A percentile compares a stretch with the other conserved stretches of the same genome.
Evolutionary conservation across 208 protist species (phyloP).

Genomic region (Eutreptiella sp.): DNA sequence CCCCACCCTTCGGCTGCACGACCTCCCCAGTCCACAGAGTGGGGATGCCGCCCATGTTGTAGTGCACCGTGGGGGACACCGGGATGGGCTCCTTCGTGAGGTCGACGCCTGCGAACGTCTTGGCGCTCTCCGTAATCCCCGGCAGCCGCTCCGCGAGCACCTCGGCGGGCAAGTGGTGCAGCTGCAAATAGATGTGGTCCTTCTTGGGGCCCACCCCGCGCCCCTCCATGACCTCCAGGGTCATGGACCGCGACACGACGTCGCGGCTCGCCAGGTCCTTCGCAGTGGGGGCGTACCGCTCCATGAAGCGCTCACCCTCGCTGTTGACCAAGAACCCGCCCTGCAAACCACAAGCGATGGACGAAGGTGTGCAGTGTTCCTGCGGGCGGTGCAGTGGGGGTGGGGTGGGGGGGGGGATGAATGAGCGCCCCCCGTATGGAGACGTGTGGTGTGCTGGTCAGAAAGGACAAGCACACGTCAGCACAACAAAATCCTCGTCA

Average conservation of each 20-base stretch:
- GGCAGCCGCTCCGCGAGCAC: slow-evolving; percentile 93
- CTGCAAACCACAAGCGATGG: slow-evolving; percentile 35
- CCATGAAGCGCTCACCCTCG: slow-evolving; percentile 97
- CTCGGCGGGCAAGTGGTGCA: slow-evolving; percentile 92
- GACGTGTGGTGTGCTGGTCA: no score
- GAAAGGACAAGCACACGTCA: no score
- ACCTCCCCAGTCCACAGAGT: slow-evolving; percentile 84
- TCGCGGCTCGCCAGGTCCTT: slow-evolving; percentile 98
- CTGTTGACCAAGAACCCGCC: slow-evolving; percentile 97
- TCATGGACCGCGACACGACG: slow-evolving; percentile 97
- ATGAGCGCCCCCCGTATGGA: no score
- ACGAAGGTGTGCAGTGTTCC: neutral
- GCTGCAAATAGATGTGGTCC: slow-evolving; percentile 94
- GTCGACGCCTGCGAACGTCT: slow-evolving; percentile 98
- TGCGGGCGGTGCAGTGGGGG: no score
- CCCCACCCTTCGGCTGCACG: slow-evolving; percentile 67
- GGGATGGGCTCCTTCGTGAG: slow-evolving; percentile 98
- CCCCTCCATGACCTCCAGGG: slow-evolving; percentile 93
- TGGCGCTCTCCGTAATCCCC: slow-evolving; percentile 96
- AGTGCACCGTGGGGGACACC: slow-evolving; percentile 98
- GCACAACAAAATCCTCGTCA: no score
- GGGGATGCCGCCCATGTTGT: slow-evolving; percentile 95
- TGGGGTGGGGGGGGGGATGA: no score
- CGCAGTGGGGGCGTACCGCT: slow-evolving; percentile 95
- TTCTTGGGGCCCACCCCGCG: slow-evolving; percentile 85